Evolutionary conservation across 345 rosid genomes (phyloP), one percentile per base, ranked within the genome.

Genomic region (Odontarrhena argentea): DNA sequence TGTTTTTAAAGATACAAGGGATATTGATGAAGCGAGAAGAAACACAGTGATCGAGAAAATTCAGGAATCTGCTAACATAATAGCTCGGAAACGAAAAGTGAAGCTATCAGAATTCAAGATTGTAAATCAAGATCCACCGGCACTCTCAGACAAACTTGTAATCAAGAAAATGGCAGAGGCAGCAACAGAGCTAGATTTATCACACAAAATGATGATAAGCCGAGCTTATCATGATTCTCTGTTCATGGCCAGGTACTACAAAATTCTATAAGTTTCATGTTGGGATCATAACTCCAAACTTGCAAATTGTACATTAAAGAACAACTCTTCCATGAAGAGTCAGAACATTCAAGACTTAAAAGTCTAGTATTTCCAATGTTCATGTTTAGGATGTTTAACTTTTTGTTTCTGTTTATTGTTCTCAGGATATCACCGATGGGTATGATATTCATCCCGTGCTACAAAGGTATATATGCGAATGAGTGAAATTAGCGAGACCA

Each of bases 191-290:
- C 81, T 93, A 43, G 81, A 86, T 76, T 78, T 90, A 49, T 79
- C 92, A 4, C 84, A 85, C 61, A 90, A 85, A 80, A 73, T 69
- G 70, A 90, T 93, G 98, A 85, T 90, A 41, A 93, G 98, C 84
- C 82, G 97, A 82, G 98, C 96, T 74, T 93, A 93, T 74, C 98
- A 93, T 53, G 97, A 93, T 82, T 86, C 98, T 13, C 79, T 90
- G 64, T 93, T 93, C 75, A 85, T 93, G 98, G 96, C 97, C 55
- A 93, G 98, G 98, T 93, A 79, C 73, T 41, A 47, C 65, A 34
- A 41, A 55, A n/a, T 1, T 5, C 15, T 51, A 2, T 51, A 48
- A 8, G 34, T 58, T 48, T 70, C 47, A 6, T 40, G 43, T 58
- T 40, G 8, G 10, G 7, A 58, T 28, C 14, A 46, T 9, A 10